Evolutionary conservation across 2,329 filamentous ascomycete genomes (phyloP), one percentile per base, ranked within the genome.

Genomic region (Calonectria pteridis): DNA sequence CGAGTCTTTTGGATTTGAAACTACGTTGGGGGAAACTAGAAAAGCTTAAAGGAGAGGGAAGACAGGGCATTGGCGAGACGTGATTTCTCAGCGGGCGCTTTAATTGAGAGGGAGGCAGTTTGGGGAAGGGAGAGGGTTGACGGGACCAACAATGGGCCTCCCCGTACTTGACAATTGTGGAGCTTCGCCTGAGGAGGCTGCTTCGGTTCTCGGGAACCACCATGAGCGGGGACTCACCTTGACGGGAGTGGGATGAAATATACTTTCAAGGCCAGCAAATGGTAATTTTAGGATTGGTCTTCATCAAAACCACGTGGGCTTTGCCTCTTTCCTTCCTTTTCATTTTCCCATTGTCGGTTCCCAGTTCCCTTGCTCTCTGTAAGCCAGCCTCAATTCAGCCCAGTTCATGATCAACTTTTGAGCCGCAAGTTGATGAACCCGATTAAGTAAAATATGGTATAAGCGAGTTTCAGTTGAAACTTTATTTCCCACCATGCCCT

Each of bases 1-100:
- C 46, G 51, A 20, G 23, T 9, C 11, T 37, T 28, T 37, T 28
- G 35, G 23, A 62, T 53, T 37, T 70, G 58, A 70, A 70, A 70
- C 67, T 20, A 29, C 9, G 35, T 35, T 64, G 20, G 49, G 55
- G 43, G 46, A 70, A 40, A 29, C 58, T 70, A 65, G 50, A 46
- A 50, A 69, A 70, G 58, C 33, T 55, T 64, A 70, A 70, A 51
- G n/a, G 23, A 64, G 18, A 28, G 55, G 55, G 16, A 26, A 64
- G 26, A 9, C 50, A 28, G 50, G 26, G 59, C 59, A 64, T 31
- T 31, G 37, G 16, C 40, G 40, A 64, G 55, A 28, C 43, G 23
- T 46, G 9, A 23, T 55, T 29, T 55, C 29, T 20, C 37, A 33
- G 35, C 29, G 37, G 26, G 40, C 23, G 37, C 28, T 49, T 64